phyloP scores from a whole-genome alignment of 169 alveolate genomes.

The Perkinsus marinus region DNA sequence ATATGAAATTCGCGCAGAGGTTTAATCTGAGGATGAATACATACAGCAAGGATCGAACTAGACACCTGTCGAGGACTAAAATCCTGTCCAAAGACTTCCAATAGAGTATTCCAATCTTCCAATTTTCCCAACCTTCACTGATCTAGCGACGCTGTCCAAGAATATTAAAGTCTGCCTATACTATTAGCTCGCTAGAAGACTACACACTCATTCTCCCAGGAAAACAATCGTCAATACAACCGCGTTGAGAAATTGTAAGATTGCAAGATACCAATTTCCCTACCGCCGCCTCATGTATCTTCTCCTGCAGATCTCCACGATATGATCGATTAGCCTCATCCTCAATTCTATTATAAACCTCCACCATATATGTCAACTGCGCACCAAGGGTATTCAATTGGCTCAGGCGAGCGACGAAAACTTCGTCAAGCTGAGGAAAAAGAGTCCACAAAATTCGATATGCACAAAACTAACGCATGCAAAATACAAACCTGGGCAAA shows the following conservation, averaged over 20 bases:
- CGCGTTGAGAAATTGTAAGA: too few species aligned
- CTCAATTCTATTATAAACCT: background rate
- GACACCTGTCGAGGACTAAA: background rate
- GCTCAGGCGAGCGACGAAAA: background rate
- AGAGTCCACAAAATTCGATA: background rate
- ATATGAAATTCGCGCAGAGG: background rate
- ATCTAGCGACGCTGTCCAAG: too few species aligned
- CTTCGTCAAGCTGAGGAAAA: background rate
- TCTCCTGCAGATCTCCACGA: background rate
- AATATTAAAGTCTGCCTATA: too few species aligned
- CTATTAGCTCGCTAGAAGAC: too few species aligned
- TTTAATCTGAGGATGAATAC: background rate
- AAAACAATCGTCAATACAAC: too few species aligned
- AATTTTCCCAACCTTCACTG: too few species aligned
- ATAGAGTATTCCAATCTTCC: too few species aligned
- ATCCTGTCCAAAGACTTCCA: background rate
- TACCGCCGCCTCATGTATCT: background rate
- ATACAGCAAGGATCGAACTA: background rate
- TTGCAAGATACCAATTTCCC: too few species aligned
- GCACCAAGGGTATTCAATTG: background rate
- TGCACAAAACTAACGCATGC: too few species aligned
- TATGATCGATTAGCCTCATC: background rate
- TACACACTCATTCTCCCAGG: too few species aligned
- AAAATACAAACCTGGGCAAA: too few species aligned
- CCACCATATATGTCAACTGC: background rate